Evolutionary conservation across 129 eudicot genomes (phyloP).

Genomic region (Smallanthus sonchifolius): DNA sequence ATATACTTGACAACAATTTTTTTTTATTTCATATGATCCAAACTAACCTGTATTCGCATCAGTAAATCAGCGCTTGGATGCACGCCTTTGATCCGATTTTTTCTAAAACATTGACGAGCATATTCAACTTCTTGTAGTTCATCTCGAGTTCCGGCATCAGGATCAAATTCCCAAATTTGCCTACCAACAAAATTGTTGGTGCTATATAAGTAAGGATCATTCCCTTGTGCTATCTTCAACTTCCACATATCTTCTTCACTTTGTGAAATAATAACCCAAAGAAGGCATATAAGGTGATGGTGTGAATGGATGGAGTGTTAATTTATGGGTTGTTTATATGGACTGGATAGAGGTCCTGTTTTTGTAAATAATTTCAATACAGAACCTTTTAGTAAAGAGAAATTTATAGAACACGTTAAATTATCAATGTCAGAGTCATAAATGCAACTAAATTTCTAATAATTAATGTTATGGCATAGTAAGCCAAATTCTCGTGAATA

Average conservation of each 20-base stretch:
- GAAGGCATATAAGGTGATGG: background rate
- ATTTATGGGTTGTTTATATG: too few relatives aligned
- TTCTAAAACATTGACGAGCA: conserved; percentile 36
- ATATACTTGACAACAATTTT: background rate
- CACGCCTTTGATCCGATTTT: conserved; percentile 40
- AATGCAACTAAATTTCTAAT: too few relatives aligned
- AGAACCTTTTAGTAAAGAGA: too few relatives aligned
- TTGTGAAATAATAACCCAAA: background rate
- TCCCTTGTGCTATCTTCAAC: conserved; percentile 61
- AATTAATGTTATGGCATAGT: too few relatives aligned
- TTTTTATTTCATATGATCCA: background rate
- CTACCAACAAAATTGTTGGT: conserved; percentile 68
- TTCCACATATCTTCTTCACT: conserved; percentile 49
- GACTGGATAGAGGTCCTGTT: too few relatives aligned
- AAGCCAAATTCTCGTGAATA: too few relatives aligned
- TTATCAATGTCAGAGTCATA: too few relatives aligned
- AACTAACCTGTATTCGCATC: conserved; percentile 62
- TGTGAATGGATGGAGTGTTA: too few relatives aligned
- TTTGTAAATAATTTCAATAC: too few relatives aligned
- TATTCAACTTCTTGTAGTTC: conserved; percentile 46
- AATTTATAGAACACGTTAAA: too few relatives aligned
- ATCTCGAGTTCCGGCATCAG: conserved; percentile 43
- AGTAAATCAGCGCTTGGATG: conserved; percentile 56
- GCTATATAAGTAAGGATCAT: conserved; percentile 56
- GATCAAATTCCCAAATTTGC: conserved; percentile 70